Conservation (phyloP, 176 grass and related monocot genomes). For the Musa acuminata region DNA sequence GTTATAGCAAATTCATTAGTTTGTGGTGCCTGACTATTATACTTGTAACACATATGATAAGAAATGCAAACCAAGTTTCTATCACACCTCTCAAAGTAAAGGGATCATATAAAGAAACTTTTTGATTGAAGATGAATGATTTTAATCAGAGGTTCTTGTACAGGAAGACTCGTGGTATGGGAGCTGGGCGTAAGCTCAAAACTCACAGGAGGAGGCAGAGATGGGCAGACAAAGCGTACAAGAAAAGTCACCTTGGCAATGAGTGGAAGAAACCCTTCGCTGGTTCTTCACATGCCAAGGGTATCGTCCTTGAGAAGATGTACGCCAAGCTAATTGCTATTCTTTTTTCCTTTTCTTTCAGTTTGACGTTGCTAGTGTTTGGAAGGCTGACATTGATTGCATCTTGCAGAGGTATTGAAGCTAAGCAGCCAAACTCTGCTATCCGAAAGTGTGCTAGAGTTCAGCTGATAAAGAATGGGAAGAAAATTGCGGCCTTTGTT, state of each 20-base stretch:
- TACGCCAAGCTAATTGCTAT: neutral
- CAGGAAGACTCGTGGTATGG: constrained; percentile 13
- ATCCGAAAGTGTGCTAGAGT: constrained; percentile 18
- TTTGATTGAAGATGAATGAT: neutral
- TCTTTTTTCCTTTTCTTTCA: no score
- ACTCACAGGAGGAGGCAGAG: constrained; percentile 13
- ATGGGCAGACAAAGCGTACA: constrained; percentile 5
- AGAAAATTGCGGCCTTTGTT: constrained; percentile 5
- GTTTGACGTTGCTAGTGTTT: no score
- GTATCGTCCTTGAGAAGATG: constrained; percentile 16
- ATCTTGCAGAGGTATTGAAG: constrained; percentile 12
- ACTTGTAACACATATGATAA: neutral
- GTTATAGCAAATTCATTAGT: no score
- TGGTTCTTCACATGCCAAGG: constrained; percentile 18
- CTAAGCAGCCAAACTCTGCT: constrained; percentile 17
- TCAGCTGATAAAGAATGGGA: constrained; percentile 17
- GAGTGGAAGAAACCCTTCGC: constrained; percentile 16
- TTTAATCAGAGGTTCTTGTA: neutral
- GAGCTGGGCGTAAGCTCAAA: constrained; percentile 13
- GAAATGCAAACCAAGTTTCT: neutral
- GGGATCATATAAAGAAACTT: no score
- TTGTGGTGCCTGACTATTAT: no score
- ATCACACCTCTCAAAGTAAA: no score
- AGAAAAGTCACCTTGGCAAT: constrained; percentile 5
- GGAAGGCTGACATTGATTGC: neutral